Evolutionary conservation across 148 eudicot species (phyloP), one percentile per base, ranked within the genome.

Genomic region (Dysphania ambrosioides): DNA sequence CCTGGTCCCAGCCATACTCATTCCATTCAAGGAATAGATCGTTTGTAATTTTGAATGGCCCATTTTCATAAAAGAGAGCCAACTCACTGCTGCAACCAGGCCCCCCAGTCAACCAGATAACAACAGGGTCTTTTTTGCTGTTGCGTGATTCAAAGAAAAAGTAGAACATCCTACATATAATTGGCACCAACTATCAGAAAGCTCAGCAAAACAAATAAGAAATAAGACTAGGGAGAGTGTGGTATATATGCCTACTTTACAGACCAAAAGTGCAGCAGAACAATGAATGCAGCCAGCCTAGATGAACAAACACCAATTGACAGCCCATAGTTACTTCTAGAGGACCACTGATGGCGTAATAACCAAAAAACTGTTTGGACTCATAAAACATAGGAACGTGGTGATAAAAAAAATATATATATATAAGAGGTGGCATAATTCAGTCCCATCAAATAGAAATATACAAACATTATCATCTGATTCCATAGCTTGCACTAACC

Each of bases 61-160:
- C 98, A 78, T 93, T 93, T 77, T 93, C 98, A 85, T 89, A 93
- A 85, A 93, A 93, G 72, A 93, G 85, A 59, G 98, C 98, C 82
- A 93, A 81, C 82, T 93, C 98, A 79, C 98, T 93, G 84, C 98
- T 91, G 76, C 98, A 93, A 57, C 98, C 98, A 66, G 98, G 98
- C 55, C 98, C 97, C 74, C 98, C 96, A 71, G 92, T 89, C 81
- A 93, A 73, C 98, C 98, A 93, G 85, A 93, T 93, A 36, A 91
- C 98, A 81, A 93, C 91, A 65, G 98, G 98, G 68, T 89, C 89
- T 16, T 83, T 74, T 70, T 83, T 84, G 85, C 83, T 86, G 85
- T 74, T 83, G 36, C 96, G 91, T 68, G 98, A 93, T 78, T 93
- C 92, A 74, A 93, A 93, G 89, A 87, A 93, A 70, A 93, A 93